Evolutionary conservation across 2,329 filamentous ascomycete genomes (phyloP), one percentile per base, ranked within the genome.

Genomic region (Claviceps sorghi): DNA sequence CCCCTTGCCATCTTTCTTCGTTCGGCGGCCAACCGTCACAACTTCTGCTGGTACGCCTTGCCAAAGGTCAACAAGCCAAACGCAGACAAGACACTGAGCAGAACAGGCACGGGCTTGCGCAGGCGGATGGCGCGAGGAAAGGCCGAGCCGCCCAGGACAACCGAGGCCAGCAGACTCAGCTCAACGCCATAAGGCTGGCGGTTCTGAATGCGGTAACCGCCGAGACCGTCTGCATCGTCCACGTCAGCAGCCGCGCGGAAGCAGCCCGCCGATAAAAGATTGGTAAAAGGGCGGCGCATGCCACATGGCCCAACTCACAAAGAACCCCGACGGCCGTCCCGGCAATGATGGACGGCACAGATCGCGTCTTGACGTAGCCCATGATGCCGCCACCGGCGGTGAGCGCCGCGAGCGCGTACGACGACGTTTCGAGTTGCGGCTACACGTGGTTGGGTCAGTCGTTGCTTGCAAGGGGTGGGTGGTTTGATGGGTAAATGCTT

Each of bases 361-460:
- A 97, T 54, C 88, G 80, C 0, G 90, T 93, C 65, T 84, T 83
- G 45, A 84, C 74, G 69, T 88, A 98, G 64, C 93, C 93, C 64
- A 86, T 85, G 55, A 87, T 84, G 58, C 93, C 93, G 61, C 93
- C 93, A 53, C 84, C 77, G 50, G 90, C 88, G 54, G 90, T 96
- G 54, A 97, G 76, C 57, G 81, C 76, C 55, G 86, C 87, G 62
- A 97, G 82, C 62, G 86, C 66, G 67, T 84, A 87, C 57, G 91
- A 88, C 63, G 88, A 82, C 62, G 71, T 76, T 53, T 67, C 63
- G 46, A 68, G 62, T 48, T 58, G 54, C 43, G 55, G 55, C 53
- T 56, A 19, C 47, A 36, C 13, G 32, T 32, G 2, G 29, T 10
- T 26, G 26, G 19, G 29, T 49, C 22, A 42, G 34, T 26, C 3